Conservation (phyloP, 768 basidiomycete genomes). For the Coprinellus aureogranulatus region DNA sequence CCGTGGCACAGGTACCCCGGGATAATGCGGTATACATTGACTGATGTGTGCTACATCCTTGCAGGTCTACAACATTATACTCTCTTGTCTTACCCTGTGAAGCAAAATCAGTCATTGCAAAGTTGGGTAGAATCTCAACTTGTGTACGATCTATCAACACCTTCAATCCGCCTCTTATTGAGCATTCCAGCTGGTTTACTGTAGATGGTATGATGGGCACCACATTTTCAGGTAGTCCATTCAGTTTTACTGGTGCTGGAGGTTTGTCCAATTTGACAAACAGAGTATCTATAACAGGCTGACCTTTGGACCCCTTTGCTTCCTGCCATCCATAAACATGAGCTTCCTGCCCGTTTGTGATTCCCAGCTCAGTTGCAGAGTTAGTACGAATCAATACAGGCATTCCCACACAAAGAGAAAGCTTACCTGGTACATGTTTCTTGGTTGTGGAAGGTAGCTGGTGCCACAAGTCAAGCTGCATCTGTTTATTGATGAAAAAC, state of each 20-base stretch:
- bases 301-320: neutral
- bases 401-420: conserved; percentile 29
- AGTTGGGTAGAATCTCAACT: conserved; percentile 24
- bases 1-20: neutral
- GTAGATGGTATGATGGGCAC: conserved; percentile 19
- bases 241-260: neutral
- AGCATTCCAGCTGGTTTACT: too few relatives aligned
- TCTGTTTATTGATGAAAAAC: neutral
- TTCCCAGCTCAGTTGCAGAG: conserved; percentile 31
- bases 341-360: conserved; percentile 34
- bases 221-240: conserved; percentile 23
- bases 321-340: conserved; percentile 24
- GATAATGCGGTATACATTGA: neutral
- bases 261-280: neutral
- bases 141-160: conserved; percentile 20
- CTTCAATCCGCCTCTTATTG: too few relatives aligned
- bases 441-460: conserved; percentile 16
- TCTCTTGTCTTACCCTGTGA: conserved; percentile 28
- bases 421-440: conserved; percentile 23
- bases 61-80: conserved; percentile 27
- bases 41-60: too few relatives aligned
- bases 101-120: conserved; percentile 33
- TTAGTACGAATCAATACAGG: conserved; percentile 33
- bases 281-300: neutral
- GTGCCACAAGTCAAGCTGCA: conserved; percentile 20